Conservation (phyloP, 1,284 basidiomycete genomes). For the Gomphus bonarii region DNA sequence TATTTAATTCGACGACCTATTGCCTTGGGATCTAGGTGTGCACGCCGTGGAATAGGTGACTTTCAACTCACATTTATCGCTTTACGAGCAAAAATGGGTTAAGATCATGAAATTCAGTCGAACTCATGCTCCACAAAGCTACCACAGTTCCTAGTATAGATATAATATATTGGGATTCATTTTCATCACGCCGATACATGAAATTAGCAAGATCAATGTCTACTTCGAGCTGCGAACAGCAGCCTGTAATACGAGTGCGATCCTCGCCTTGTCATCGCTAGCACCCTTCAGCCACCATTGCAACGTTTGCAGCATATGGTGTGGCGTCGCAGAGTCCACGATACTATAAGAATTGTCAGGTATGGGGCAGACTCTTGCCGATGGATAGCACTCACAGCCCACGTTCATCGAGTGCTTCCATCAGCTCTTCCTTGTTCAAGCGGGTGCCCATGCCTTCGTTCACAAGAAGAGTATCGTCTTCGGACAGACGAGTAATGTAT, state of each 20-base stretch:
- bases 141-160: neutral
- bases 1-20: no score
- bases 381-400: constrained; percentile 47
- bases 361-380: neutral
- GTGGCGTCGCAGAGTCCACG: constrained; percentile 10
- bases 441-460: constrained; percentile 35
- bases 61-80: no score
- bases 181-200: neutral
- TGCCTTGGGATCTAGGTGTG: no score
- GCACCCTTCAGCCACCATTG: constrained; percentile 48
- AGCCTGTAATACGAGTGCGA: constrained; percentile 4
- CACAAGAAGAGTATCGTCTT: constrained; percentile 50
- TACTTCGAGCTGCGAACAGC: neutral
- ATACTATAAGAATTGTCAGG: constrained; percentile 5
- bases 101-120: no score
- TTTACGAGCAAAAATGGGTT: no score
- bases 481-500: constrained; percentile 42
- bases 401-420: constrained; percentile 57
- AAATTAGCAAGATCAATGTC: neutral
- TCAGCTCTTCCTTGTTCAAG: constrained; percentile 42
- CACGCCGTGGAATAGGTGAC: no score
- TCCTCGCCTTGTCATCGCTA: constrained; percentile 2
- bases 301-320: constrained; percentile 37
- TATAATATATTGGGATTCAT: neutral
- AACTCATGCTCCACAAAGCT: neutral